Conservation (phyloP, 495 filamentous ascomycete genomes). For the Aspergillus asperescens region DNA sequence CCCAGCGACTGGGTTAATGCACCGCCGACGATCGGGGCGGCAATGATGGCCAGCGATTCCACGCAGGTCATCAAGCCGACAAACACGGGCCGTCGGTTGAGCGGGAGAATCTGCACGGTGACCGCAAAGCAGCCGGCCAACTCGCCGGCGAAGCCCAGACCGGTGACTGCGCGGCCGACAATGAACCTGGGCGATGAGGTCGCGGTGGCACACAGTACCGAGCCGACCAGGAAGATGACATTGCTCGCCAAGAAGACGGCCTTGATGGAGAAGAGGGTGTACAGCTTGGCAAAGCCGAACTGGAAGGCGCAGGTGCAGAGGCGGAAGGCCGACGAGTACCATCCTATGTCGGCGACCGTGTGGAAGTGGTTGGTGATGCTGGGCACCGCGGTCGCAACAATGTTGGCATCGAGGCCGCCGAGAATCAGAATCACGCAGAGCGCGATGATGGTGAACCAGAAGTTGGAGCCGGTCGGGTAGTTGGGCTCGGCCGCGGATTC, state of each 20-base stretch:
- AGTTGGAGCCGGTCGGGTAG: not conserved
- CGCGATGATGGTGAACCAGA: not conserved
- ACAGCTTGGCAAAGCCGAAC: conserved; percentile 52
- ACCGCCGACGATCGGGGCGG: conserved; percentile 43
- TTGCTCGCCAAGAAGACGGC: conserved; percentile 29
- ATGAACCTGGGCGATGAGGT: conserved; percentile 30
- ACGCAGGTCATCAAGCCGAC: conserved; percentile 18
- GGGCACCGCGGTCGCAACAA: conserved; percentile 47
- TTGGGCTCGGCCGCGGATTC: not conserved
- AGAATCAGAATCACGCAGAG: not conserved
- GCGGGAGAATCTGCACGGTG: conserved; percentile 32
- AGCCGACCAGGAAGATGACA: conserved; percentile 17
- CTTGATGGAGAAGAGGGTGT: conserved; percentile 19
- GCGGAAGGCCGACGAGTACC: conserved; percentile 54
- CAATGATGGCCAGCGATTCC: conserved; percentile 44
- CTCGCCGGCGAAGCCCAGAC: conserved; percentile 33
- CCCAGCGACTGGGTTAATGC: conserved; percentile 49
- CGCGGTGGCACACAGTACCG: conserved; percentile 10
- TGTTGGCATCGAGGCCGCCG: conserved; percentile 24
- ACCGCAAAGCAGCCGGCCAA: conserved; percentile 43
- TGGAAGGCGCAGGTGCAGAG: conserved; percentile 51
- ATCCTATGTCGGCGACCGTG: conserved; percentile 41
- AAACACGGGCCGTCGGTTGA: conserved; percentile 34
- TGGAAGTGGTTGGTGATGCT: conserved; percentile 44
- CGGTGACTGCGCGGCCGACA: conserved; percentile 32